Evolutionary conservation across 352 stramenopile species (phyloP), one percentile per base, ranked within the genome.

Genomic region (Phytophthora hybrid): DNA sequence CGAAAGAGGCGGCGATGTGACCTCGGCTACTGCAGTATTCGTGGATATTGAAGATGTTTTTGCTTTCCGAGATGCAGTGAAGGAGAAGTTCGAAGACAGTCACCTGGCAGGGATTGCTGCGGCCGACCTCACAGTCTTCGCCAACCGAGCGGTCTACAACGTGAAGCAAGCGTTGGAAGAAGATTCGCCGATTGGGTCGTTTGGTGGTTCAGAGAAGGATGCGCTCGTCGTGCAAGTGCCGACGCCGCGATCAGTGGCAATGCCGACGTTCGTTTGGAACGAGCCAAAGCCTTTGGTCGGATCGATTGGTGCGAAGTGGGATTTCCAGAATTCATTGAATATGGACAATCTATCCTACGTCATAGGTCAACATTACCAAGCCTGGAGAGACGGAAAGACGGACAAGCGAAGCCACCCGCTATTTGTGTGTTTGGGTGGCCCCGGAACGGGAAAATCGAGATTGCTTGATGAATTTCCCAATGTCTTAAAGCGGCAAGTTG

Each of bases 321-420:
- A 71, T 64, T 65, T 64, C 23, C 64, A 63, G 55, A 71, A 63
- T 59, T 53, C 54, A 49, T 37, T 59, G 54, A 31, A 71, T 44
- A 7, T 65, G 34, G 41, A 29, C 0, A 61, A 59, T 2, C 61
- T 71, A 11, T 39, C 34, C 39, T 93, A 66, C 75, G 94, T 14
- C 31, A 47, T 65, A 49, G 16, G 59, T 32, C 59, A 29, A 57
- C 59, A 66, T 52, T 58, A 66, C 39, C 47, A 58, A 66, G 57
- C 57, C 14, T 63, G 57, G 57, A 52, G 23, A 23, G 37, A 32
- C 31, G 57, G 21, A 58, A 58, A 39, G 23, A 32, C 29, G 26
- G 47, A 49, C 59, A 59, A 59, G 31, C 31, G 34, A 55, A 68
- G 29, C 51, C 63, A 64, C 93, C 44, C 62, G 51, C 34, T 76